These are phyloP conservation scores for Elsinoe ampelina DNA, from an alignment of 2,329 filamentous ascomycete species.

Conservation along the genomic window DNA sequence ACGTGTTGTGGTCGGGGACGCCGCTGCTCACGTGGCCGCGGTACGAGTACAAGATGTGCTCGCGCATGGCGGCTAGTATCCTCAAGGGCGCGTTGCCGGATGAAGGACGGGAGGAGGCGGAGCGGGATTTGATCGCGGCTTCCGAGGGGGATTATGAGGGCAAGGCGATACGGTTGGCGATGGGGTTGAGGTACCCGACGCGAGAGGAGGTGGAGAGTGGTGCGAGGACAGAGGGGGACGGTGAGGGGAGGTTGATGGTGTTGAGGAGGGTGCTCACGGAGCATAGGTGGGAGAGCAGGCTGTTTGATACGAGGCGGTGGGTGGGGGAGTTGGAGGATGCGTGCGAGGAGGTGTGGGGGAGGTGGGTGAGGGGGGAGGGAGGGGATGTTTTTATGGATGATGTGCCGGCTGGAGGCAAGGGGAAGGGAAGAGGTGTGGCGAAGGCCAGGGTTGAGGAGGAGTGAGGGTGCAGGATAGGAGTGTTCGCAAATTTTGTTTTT, in stretches of 20 bases:
- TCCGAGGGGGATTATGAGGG: constrained; percentile 80
- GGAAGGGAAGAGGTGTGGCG: background rate
- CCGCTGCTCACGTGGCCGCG: constrained; percentile 82
- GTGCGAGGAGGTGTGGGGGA: constrained; percentile 79
- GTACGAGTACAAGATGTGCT: constrained; percentile 98
- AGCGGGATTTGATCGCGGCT: constrained; percentile 64
- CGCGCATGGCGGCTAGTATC: constrained; percentile 93
- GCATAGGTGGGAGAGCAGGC: constrained; percentile 71
- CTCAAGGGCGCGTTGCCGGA: constrained; percentile 79
- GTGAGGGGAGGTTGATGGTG: constrained; percentile 60
- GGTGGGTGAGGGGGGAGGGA: constrained; percentile 77
- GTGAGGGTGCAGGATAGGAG: background rate
- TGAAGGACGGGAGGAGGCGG: constrained; percentile 57
- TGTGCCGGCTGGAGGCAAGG: constrained; percentile 14
- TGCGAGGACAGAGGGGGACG: constrained; percentile 30
- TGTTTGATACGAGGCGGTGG: constrained; percentile 91
- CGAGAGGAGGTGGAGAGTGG: constrained; percentile 39
- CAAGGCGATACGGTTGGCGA: constrained; percentile 59
- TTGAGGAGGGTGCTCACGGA: constrained; percentile 73
- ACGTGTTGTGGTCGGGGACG: constrained; percentile 93
- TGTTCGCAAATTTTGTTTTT: background rate
- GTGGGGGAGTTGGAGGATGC: constrained; percentile 79
- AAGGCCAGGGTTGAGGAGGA: background rate
- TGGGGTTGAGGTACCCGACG: constrained; percentile 50
- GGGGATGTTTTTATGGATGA: constrained; percentile 76